Evolutionary conservation across 208 protist genomes (phyloP).

Genomic region (Porcisia deanei): DNA sequence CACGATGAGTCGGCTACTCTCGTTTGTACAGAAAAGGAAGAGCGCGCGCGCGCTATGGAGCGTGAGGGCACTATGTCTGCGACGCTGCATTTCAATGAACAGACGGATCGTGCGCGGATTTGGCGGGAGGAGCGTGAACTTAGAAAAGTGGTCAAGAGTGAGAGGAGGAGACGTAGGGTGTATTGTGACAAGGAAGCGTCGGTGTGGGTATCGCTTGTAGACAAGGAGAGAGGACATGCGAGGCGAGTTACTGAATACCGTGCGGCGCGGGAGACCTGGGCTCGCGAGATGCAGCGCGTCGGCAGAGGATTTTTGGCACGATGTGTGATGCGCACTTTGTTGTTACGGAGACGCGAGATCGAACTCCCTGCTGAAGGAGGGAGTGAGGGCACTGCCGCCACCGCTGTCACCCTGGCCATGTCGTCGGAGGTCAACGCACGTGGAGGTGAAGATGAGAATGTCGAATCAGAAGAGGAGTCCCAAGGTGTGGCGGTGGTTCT

Average conservation of each 20-base stretch:
- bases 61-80: neutral
- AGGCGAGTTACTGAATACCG: neutral
- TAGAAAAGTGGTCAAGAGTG: slow-evolving; percentile 17
- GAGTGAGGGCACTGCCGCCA: neutral
- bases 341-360: neutral
- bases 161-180: slow-evolving; percentile 7
- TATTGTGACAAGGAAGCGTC: slow-evolving; percentile 2
- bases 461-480: neutral
- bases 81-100: neutral
- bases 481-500: neutral
- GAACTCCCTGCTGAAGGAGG: neutral
- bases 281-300: slow-evolving; percentile 23
- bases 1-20: slow-evolving; percentile 14
- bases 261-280: slow-evolving; percentile 9
- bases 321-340: neutral
- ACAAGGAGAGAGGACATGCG: neutral
- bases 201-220: neutral
- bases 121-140: slow-evolving; percentile 5
- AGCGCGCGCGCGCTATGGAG: slow-evolving; percentile 3
- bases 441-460: too few relatives aligned
- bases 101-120: neutral
- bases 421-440: neutral
- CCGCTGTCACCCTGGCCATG: neutral
- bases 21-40: slow-evolving; percentile 13
- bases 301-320: slow-evolving; percentile 15